phyloP scores from a whole-genome alignment of 805 yeast genomes.

The Komagataella phaffii region DNA sequence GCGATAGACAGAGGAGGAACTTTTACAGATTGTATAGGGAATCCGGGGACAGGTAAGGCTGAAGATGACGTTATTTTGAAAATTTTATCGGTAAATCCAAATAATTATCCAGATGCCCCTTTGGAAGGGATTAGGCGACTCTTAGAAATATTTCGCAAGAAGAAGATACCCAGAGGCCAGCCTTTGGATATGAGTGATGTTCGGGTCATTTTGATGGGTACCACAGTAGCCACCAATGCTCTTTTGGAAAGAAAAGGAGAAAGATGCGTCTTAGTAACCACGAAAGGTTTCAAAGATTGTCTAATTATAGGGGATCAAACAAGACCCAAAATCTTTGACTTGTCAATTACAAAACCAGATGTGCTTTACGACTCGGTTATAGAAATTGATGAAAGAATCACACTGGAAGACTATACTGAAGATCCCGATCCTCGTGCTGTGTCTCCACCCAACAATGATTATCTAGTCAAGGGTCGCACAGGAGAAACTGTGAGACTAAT shows the following conservation, averaged over 20 bases:
- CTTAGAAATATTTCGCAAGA: conserved; percentile 44
- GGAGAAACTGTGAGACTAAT: conserved; percentile 56
- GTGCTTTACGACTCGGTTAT: conserved; percentile 63
- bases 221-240: conserved; percentile 95
- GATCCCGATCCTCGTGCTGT: conserved; percentile 32
- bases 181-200: conserved; percentile 52
- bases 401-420: conserved; percentile 69
- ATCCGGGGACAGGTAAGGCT: conserved; percentile 32
- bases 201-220: conserved; percentile 73
- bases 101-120: conserved; percentile 82
- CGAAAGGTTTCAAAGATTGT: conserved; percentile 81
- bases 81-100: conserved; percentile 78
- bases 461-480: conserved; percentile 41
- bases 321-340: conserved; percentile 79
- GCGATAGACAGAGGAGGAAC: conserved; percentile 64
- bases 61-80: conserved; percentile 59
- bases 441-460: conserved; percentile 15
- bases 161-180: conserved; percentile 40
- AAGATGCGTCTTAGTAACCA: conserved; percentile 70
- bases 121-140: conserved; percentile 81
- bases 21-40: conserved; percentile 64
- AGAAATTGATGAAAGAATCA: conserved; percentile 85
- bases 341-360: conserved; percentile 59
- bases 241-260: conserved; percentile 88
- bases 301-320: conserved; percentile 82